Conservation (phyloP, 2,329 filamentous ascomycete species). For the Fusarium praegraminearum region DNA sequence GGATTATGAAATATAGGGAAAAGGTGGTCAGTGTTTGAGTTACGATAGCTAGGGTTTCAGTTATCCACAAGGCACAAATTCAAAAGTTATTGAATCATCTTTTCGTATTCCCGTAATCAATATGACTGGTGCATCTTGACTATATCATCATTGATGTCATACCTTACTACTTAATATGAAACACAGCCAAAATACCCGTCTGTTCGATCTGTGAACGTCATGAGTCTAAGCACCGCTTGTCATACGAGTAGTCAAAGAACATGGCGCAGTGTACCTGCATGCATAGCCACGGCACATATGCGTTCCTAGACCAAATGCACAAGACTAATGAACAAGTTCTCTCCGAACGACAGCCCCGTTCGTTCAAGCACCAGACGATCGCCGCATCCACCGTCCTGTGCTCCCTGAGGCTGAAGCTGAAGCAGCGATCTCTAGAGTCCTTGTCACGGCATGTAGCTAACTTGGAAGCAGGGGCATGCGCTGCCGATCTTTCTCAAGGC, state of each 20-base stretch:
- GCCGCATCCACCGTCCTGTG: neutral
- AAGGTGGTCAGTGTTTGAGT: conserved; percentile 18
- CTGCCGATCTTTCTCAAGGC: conserved; percentile 25
- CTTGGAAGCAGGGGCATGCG: conserved; percentile 1
- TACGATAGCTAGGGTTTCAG: conserved; percentile 3
- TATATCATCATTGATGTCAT: conserved; percentile 7
- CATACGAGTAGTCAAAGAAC: conserved; percentile 2
- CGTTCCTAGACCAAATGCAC: neutral
- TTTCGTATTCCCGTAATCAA: neutral
- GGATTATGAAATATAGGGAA: conserved; percentile 34
- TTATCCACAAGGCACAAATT: conserved; percentile 23
- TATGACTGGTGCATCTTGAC: neutral
- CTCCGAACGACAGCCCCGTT: neutral
- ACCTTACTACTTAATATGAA: neutral
- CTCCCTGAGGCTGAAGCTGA: conserved; percentile 15
- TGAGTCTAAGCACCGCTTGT: neutral
- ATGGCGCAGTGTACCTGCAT: neutral
- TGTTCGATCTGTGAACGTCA: neutral
- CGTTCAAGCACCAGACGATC: conserved; percentile 10
- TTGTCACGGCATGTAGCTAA: conserved; percentile 5
- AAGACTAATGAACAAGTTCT: neutral
- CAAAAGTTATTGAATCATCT: conserved; percentile 6
- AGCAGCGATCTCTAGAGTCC: conserved; percentile 27
- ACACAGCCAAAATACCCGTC: neutral
- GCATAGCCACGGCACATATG: neutral